phyloP scores from a whole-genome alignment of 2,329 filamentous ascomycete genomes.

The Ophiostoma australiae region DNA sequence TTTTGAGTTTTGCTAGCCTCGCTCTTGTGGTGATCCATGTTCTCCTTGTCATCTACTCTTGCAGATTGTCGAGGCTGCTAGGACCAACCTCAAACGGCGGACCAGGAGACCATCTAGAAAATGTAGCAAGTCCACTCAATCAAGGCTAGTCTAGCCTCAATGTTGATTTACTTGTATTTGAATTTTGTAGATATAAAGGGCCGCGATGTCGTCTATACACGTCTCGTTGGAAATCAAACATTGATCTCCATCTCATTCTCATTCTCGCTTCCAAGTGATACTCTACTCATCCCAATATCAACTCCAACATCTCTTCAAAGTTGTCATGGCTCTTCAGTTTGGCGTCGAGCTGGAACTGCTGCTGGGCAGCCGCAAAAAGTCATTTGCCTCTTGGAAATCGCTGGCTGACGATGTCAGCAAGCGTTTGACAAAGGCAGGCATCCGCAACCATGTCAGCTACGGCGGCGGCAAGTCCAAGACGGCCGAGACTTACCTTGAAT shows the following conservation, averaged over 20 bases:
- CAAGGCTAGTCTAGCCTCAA: conserved; percentile 17
- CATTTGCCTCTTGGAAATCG: conserved; percentile 32
- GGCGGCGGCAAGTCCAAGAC: conserved; percentile 26
- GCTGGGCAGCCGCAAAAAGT: conserved; percentile 34
- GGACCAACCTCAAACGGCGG: conserved; percentile 22
- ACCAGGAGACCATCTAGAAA: conserved; percentile 17
- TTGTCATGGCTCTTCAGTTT: conserved; percentile 31
- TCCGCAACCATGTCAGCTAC: conserved; percentile 36
- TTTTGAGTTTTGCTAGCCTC: not conserved
- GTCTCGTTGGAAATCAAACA: not conserved
- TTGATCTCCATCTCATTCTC: not conserved
- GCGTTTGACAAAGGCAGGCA: conserved; percentile 33
- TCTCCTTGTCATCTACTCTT: not conserved
- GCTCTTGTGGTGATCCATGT: not conserved
- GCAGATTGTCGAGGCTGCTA: conserved; percentile 1
- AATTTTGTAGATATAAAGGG: not conserved
- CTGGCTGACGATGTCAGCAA: conserved; percentile 37
- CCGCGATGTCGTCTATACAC: not conserved
- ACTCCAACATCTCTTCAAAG: not conserved
- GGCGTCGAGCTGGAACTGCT: conserved; percentile 40
- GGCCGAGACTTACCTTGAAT: conserved; percentile 35
- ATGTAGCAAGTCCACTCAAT: conserved; percentile 17
- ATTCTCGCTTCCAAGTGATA: too few relatives aligned
- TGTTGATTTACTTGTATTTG: not conserved
- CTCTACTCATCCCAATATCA: not conserved